A percentile compares a stretch with the other conserved stretches of the same genome.
phyloP scores from a whole-genome alignment of 1,284 basidiomycete genomes.

The Ceratobasidium sp. region DNA sequence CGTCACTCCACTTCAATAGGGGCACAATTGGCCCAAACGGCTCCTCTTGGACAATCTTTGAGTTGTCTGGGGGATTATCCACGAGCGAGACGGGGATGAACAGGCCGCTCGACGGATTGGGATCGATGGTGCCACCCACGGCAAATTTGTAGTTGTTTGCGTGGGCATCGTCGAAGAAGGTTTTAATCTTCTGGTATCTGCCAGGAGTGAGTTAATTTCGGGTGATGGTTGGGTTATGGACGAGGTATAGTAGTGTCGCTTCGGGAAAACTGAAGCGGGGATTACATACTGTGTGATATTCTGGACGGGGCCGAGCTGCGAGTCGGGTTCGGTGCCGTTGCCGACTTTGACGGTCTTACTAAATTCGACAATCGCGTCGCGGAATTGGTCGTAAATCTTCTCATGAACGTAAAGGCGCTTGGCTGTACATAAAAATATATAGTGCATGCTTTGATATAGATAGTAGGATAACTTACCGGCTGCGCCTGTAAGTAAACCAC shows the following conservation, averaged over 20 bases:
- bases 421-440: background rate
- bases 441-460: background rate
- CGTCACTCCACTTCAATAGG: constrained; percentile 37
- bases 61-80: constrained; percentile 36
- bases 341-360: constrained; percentile 58
- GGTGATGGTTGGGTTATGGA: background rate
- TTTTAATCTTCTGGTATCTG: constrained; percentile 15
- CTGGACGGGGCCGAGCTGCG: constrained; percentile 30
- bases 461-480: constrained; percentile 17
- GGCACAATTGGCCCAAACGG: constrained; percentile 41
- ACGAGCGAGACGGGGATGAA: constrained; percentile 36
- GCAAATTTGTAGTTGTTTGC: constrained; percentile 37
- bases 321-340: constrained; percentile 48
- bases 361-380: constrained; percentile 51
- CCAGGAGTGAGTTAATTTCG: too few species aligned
- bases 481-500: background rate
- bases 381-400: constrained; percentile 59
- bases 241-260: background rate
- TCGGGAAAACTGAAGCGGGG: background rate
- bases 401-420: constrained; percentile 60
- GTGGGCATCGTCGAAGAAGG: constrained; percentile 29
- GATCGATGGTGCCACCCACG: constrained; percentile 18
- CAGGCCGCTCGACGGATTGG: constrained; percentile 21
- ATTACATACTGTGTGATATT: constrained; percentile 19
- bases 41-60: constrained; percentile 40